These are phyloP conservation scores for Fusarium haematococcum DNA, from an alignment of 2,329 filamentous ascomycete genomes.

Conservation along the genomic window DNA sequence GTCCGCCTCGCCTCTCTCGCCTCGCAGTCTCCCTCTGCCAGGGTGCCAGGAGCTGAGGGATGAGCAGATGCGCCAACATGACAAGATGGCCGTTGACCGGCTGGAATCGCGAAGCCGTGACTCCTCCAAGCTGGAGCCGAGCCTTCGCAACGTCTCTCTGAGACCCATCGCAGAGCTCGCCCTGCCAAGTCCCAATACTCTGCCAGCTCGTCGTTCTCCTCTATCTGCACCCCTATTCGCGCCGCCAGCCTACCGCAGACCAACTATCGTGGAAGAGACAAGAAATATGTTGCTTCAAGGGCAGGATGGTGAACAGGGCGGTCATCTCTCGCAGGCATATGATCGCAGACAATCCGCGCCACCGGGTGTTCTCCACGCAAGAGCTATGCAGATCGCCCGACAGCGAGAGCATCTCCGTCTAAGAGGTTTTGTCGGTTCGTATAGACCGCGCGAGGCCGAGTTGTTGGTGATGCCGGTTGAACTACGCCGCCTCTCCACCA, in stretches of 20 bases:
- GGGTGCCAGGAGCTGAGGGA: constrained; percentile 33
- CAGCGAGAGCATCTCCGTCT: constrained; percentile 40
- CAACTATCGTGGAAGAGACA: constrained; percentile 37
- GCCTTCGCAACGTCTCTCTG: constrained; percentile 22
- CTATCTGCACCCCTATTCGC: constrained; percentile 37
- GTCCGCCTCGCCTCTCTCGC: constrained; percentile 38
- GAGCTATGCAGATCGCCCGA: constrained; percentile 39
- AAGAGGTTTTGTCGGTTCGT: constrained; percentile 26
- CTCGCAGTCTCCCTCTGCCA: constrained; percentile 28
- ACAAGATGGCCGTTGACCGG: constrained; percentile 31
- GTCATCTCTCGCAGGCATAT: not conserved
- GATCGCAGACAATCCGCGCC: constrained; percentile 40
- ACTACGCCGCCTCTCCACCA: constrained; percentile 33
- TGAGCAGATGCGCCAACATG: constrained; percentile 27
- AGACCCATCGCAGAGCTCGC: constrained; percentile 30
- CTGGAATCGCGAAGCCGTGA: constrained; percentile 19
- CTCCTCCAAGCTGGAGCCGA: constrained; percentile 11
- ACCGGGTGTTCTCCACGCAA: constrained; percentile 16
- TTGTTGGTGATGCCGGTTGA: constrained; percentile 44
- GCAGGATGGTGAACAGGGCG: not conserved
- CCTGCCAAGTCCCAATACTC: constrained; percentile 15
- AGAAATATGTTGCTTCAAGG: constrained; percentile 32
- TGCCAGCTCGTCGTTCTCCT: constrained; percentile 26
- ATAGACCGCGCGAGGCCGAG: constrained; percentile 33
- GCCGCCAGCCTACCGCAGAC: constrained; percentile 9